Evolutionary conservation across 139 green algal genomes (phyloP).

Genomic region (Chlorella sp.): DNA sequence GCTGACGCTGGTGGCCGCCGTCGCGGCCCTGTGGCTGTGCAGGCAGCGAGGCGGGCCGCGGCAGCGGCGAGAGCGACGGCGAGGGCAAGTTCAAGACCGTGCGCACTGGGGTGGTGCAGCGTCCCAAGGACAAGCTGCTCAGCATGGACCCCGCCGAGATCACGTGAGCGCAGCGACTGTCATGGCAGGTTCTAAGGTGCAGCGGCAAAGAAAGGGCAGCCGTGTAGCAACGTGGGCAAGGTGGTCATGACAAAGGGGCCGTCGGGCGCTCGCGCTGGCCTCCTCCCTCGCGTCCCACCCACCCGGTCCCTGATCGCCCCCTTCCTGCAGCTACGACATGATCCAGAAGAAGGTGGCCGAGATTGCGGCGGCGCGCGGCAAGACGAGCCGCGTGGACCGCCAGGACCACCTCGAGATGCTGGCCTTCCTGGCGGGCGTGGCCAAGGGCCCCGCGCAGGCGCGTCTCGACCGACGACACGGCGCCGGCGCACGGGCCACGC

Average conservation of each 20-base stretch:
- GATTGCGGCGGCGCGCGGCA: constrained; percentile 82
- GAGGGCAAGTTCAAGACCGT: constrained; percentile 56
- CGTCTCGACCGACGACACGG: too few species aligned
- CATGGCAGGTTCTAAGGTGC: too few species aligned
- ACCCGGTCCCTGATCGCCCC: too few species aligned
- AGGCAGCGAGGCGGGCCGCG: neutral
- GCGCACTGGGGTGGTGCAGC: constrained; percentile 36
- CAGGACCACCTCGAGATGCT: constrained; percentile 95
- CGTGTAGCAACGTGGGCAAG: too few species aligned
- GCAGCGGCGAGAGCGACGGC: constrained; percentile 9
- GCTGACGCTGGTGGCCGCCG: too few species aligned
- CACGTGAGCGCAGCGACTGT: constrained; percentile 48
- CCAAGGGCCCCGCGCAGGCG: constrained; percentile 88
- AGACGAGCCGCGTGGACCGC: constrained; percentile 84
- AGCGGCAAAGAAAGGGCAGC: too few species aligned
- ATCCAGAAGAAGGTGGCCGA: constrained; percentile 93
- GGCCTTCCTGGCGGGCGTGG: constrained; percentile 81
- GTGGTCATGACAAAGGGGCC: too few species aligned
- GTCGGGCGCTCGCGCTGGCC: too few species aligned
- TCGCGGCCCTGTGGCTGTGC: too few species aligned
- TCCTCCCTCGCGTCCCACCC: too few species aligned
- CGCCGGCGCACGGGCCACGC: too few species aligned
- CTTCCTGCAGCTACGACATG: constrained; percentile 78
- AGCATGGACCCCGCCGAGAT: constrained; percentile 91
- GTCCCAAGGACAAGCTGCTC: constrained; percentile 83